Conservation (phyloP, 768 basidiomycete genomes). For the Trametes villosa region DNA sequence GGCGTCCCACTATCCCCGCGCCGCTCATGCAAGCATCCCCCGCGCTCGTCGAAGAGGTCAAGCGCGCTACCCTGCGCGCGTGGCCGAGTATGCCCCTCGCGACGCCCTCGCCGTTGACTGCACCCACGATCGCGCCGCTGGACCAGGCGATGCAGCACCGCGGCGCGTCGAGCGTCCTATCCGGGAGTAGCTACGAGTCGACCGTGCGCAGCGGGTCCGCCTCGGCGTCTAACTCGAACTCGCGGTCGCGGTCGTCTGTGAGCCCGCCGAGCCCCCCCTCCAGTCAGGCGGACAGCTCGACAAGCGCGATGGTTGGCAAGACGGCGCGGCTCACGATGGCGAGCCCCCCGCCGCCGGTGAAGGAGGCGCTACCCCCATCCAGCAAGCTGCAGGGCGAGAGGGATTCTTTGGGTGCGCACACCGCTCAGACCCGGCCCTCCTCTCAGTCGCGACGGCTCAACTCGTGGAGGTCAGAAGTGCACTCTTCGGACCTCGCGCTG, state of each 20-base stretch:
- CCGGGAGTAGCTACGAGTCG: conserved; percentile 21
- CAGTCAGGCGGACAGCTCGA: conserved; percentile 25
- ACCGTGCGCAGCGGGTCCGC: conserved; percentile 3
- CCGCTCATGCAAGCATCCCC: conserved; percentile 24
- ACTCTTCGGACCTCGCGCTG: conserved; percentile 10
- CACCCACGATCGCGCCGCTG: background rate
- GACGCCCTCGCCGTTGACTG: background rate
- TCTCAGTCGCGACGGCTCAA: conserved; percentile 24
- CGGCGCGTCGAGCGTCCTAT: conserved; percentile 6
- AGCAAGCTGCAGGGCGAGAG: too few species aligned
- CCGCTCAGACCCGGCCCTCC: background rate
- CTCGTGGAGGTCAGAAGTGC: conserved; percentile 31
- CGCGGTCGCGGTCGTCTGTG: conserved; percentile 11
- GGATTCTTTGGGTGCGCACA: background rate
- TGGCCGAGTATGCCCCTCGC: conserved; percentile 11
- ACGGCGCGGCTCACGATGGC: conserved; percentile 20
- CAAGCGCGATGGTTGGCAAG: conserved; percentile 23
- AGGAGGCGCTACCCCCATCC: background rate
- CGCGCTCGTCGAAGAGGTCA: conserved; percentile 29
- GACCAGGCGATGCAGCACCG: background rate
- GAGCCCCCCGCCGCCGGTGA: conserved; percentile 11
- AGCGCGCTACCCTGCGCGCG: conserved; percentile 19
- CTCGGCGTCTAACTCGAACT: background rate
- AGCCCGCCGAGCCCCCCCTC: conserved; percentile 25
- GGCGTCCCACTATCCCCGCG: background rate